Conservation (phyloP, 495 filamentous ascomycete species). For the Viridothelium virens region DNA sequence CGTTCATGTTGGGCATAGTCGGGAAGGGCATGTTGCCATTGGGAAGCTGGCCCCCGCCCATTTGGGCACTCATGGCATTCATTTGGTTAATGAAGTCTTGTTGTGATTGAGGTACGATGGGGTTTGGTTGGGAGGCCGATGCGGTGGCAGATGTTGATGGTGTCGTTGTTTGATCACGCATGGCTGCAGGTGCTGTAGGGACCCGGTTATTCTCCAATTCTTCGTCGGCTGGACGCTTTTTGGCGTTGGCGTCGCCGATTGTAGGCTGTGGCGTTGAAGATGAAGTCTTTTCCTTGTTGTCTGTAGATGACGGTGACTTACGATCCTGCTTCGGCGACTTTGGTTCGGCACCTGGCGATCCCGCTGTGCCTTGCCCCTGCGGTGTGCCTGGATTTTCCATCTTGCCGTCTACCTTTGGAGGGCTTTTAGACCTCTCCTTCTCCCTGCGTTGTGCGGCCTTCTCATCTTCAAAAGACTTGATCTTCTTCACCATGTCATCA, state of each 20-base stretch:
- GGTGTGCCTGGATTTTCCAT: neutral
- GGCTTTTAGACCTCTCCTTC: constrained; percentile 44
- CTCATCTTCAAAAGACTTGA: constrained; percentile 69
- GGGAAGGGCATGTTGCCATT: constrained; percentile 12
- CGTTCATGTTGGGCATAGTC: constrained; percentile 15
- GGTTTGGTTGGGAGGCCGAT: constrained; percentile 15
- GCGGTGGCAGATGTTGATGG: constrained; percentile 26
- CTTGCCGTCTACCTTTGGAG: constrained; percentile 24
- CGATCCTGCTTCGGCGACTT: neutral
- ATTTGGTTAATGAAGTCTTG: constrained; percentile 31
- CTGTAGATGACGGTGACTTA: constrained; percentile 20
- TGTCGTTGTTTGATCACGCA: constrained; percentile 31
- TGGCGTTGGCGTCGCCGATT: constrained; percentile 36
- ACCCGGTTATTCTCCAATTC: constrained; percentile 56
- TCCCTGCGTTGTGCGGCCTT: constrained; percentile 59
- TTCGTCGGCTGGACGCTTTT: constrained; percentile 79
- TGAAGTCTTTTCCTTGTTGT: neutral
- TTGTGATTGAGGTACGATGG: constrained; percentile 29
- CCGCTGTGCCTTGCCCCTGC: neutral
- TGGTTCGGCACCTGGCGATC: neutral
- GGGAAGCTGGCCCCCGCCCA: constrained; percentile 20
- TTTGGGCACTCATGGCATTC: constrained; percentile 27
- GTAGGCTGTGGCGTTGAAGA: constrained; percentile 14
- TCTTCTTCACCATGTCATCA: constrained; percentile 65
- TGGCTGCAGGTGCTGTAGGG: constrained; percentile 47